phyloP scores from a whole-genome alignment of 208 protist species.

The Leishmania braziliensis region DNA sequence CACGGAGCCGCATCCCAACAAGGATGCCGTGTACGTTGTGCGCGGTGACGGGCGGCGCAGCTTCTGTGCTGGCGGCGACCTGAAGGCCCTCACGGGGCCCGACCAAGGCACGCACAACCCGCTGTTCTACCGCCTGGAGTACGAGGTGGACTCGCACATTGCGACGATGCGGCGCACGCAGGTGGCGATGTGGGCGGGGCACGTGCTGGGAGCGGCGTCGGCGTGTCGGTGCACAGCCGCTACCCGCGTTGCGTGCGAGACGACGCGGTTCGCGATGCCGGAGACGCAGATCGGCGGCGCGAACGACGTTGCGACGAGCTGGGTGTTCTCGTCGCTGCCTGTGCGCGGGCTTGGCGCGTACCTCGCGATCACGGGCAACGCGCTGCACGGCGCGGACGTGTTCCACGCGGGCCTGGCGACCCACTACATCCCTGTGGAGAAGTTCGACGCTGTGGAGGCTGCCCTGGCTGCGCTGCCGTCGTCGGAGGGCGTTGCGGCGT shows the following conservation, averaged over 20 bases:
- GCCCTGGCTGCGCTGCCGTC: conserved; percentile 28
- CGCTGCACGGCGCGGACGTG: conserved; percentile 74
- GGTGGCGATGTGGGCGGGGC: conserved; percentile 83
- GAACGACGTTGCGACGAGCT: conserved; percentile 70
- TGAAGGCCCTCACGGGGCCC: conserved; percentile 40
- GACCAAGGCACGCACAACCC: conserved; percentile 9
- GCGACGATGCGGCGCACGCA: conserved; percentile 58
- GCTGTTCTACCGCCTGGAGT: conserved; percentile 71
- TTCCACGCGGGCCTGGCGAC: conserved; percentile 73
- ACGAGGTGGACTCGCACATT: conserved; percentile 74
- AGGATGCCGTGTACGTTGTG: conserved; percentile 45
- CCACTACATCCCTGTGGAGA: conserved; percentile 53
- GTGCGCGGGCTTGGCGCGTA: conserved; percentile 63
- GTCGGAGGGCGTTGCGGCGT: conserved; percentile 26
- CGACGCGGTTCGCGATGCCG: conserved; percentile 82
- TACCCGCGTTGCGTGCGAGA: conserved; percentile 81
- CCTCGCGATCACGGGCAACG: conserved; percentile 78
- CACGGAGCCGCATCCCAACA: conserved; percentile 35
- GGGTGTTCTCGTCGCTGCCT: conserved; percentile 60
- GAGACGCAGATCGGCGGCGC: conserved; percentile 78
- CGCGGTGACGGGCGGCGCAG: conserved; percentile 44
- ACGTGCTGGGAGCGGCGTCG: conserved; percentile 88
- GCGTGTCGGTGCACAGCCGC: conserved; percentile 70
- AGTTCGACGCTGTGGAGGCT: conserved; percentile 39
- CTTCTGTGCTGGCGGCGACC: conserved; percentile 81